Conservation (phyloP, 768 basidiomycete genomes). For the Lactarius deliciosus region DNA sequence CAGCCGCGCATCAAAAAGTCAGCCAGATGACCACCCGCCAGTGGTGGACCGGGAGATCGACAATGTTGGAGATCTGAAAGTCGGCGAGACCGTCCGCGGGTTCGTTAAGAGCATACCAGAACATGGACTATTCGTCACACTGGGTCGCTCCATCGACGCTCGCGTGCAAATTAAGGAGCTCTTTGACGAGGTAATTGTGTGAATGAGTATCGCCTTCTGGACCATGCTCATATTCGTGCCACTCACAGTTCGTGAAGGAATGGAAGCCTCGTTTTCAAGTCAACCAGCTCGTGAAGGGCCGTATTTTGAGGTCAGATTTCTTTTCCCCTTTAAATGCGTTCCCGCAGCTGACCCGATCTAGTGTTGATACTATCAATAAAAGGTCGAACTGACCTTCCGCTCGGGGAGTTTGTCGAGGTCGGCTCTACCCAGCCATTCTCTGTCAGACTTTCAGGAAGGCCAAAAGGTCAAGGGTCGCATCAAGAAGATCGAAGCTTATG, state of each 20-base stretch:
- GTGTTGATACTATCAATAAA: slow-evolving; percentile 69
- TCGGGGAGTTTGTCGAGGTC: slow-evolving; percentile 53
- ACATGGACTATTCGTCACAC: slow-evolving; percentile 84
- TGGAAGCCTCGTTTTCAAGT: slow-evolving; percentile 83
- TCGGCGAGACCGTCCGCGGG: slow-evolving; percentile 78
- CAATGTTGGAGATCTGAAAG: slow-evolving; percentile 58
- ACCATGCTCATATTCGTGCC: not conserved
- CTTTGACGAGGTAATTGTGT: slow-evolving; percentile 69
- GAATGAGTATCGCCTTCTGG: slow-evolving; percentile 3
- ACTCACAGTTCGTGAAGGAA: slow-evolving; percentile 82
- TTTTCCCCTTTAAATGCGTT: not conserved
- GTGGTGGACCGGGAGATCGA: slow-evolving; percentile 70
- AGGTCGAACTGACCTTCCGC: slow-evolving; percentile 90
- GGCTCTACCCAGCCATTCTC: slow-evolving; percentile 39
- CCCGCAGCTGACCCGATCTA: slow-evolving; percentile 35
- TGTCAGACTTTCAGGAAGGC: slow-evolving; percentile 67
- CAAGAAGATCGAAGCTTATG: slow-evolving; percentile 83
- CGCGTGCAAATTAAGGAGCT: slow-evolving; percentile 92
- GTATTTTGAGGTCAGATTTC: slow-evolving; percentile 66
- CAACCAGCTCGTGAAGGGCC: slow-evolving; percentile 85
- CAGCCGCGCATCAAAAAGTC: slow-evolving; percentile 69
- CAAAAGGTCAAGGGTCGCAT: slow-evolving; percentile 79
- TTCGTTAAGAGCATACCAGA: slow-evolving; percentile 87
- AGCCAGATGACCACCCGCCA: slow-evolving; percentile 47
- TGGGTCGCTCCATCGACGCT: slow-evolving; percentile 83